Percentiles rank a stretch among this genome's conserved stretches.
Conservation (phyloP, 1,284 basidiomycete genomes). For the Sanghuangporus sanghuang region DNA sequence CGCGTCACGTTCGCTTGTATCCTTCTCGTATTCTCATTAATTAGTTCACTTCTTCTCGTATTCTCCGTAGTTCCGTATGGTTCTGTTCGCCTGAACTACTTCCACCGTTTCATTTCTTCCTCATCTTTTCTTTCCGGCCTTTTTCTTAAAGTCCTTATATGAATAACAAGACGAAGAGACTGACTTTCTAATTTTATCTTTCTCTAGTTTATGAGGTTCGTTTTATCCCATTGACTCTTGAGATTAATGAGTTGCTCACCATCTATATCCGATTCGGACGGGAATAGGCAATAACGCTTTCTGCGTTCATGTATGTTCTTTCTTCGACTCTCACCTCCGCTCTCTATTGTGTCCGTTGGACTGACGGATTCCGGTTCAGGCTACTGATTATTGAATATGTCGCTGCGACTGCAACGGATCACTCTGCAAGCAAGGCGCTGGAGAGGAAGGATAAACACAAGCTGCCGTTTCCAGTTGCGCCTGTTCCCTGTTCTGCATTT, state of each 20-base stretch:
- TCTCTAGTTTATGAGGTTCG: constrained; percentile 33
- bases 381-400: constrained; percentile 84
- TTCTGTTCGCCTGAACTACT: background rate
- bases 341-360: constrained; percentile 25
- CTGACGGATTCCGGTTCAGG: constrained; percentile 31
- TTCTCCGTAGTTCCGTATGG: background rate
- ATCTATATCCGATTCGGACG: constrained; percentile 21
- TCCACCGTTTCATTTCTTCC: constrained; percentile 1
- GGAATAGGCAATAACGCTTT: constrained; percentile 66
- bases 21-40: background rate
- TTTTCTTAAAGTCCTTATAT: background rate
- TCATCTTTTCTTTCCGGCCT: background rate
- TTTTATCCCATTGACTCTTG: background rate
- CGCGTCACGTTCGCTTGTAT: background rate
- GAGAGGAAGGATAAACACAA: constrained; percentile 74
- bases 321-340: constrained; percentile 20
- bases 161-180: background rate
- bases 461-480: constrained; percentile 65
- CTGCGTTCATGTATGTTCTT: constrained; percentile 65
- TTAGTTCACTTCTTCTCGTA: background rate
- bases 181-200: background rate
- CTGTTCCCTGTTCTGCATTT: constrained; percentile 8
- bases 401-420: constrained; percentile 56
- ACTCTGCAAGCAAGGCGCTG: constrained; percentile 62
- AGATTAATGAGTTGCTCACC: too few species aligned